Evolutionary conservation across 73 alveolate species (phyloP).

Genomic region (Paramecium primaurelia): DNA sequence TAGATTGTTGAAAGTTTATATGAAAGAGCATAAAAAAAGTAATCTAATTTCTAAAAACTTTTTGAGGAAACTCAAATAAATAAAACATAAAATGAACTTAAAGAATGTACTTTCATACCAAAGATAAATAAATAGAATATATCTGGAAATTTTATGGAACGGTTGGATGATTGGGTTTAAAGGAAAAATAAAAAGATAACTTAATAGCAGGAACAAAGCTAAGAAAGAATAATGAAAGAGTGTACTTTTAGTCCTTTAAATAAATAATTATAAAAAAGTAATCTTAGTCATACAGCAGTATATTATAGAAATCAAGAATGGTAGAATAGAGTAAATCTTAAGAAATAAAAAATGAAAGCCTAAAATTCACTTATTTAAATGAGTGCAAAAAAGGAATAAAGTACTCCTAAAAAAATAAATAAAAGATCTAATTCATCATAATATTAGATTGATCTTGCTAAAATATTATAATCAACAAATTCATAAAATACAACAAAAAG

Average conservation of each 20-base stretch:
- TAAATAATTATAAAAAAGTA: neutral
- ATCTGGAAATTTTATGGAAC: neutral
- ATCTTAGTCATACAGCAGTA: neutral
- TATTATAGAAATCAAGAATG: neutral
- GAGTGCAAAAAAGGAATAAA: neutral
- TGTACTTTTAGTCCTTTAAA: constrained; percentile 22
- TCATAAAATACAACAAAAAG: neutral
- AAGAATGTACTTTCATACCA: constrained; percentile 18
- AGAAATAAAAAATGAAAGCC: neutral
- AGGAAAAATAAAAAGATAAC: neutral
- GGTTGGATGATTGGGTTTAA: neutral
- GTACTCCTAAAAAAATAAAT: neutral
- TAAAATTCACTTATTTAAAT: neutral
- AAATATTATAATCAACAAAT: neutral
- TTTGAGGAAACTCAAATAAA: neutral
- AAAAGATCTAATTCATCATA: neutral
- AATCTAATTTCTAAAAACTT: neutral
- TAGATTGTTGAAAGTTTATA: neutral
- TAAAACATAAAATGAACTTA: neutral
- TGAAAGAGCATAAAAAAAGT: neutral
- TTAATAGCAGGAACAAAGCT: neutral
- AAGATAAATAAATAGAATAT: neutral
- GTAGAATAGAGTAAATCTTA: neutral
- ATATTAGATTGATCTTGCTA: constrained; percentile 17
- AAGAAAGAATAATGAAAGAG: neutral